phyloP scores from a whole-genome alignment of 495 filamentous ascomycete genomes.

The Letharia lupina region DNA sequence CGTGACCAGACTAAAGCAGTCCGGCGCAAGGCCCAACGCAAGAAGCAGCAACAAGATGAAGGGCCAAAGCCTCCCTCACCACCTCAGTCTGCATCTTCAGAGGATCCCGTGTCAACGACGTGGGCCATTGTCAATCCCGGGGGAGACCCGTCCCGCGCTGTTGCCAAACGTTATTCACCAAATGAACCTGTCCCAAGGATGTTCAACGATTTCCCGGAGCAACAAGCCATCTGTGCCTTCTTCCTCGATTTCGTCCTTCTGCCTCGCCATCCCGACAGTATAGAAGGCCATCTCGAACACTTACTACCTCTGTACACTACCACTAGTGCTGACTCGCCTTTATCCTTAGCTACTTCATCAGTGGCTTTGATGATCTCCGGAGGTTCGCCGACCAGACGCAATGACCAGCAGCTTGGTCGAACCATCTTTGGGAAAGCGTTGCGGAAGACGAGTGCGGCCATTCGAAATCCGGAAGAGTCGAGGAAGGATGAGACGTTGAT shows the following conservation, averaged over 20 bases:
- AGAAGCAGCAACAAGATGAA: constrained; percentile 14
- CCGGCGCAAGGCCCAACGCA: constrained; percentile 38
- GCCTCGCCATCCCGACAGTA: constrained; percentile 34
- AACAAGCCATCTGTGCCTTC: constrained; percentile 47
- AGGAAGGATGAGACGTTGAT: constrained; percentile 50
- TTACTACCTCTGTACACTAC: constrained; percentile 47
- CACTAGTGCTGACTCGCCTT: constrained; percentile 37
- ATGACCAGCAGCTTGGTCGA: constrained; percentile 33
- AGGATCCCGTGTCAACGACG: neutral
- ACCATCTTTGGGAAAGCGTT: constrained; percentile 41
- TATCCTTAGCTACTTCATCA: constrained; percentile 52
- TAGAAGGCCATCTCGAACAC: constrained; percentile 48
- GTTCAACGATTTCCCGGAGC: constrained; percentile 30
- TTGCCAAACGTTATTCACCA: neutral
- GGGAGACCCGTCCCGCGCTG: constrained; percentile 4
- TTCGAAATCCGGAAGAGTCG: constrained; percentile 41
- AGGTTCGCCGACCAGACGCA: constrained; percentile 38
- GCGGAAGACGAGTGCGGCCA: constrained; percentile 42
- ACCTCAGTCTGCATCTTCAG: constrained; percentile 10
- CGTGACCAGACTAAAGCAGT: constrained; percentile 57
- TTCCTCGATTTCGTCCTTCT: constrained; percentile 48
- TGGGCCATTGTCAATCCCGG: constrained; percentile 11
- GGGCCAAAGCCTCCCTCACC: constrained; percentile 29
- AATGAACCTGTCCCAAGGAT: constrained; percentile 15
- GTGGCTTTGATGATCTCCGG: constrained; percentile 46